phyloP scores from a whole-genome alignment of 306 rosid genomes.

The Luffa aegyptiaca region DNA sequence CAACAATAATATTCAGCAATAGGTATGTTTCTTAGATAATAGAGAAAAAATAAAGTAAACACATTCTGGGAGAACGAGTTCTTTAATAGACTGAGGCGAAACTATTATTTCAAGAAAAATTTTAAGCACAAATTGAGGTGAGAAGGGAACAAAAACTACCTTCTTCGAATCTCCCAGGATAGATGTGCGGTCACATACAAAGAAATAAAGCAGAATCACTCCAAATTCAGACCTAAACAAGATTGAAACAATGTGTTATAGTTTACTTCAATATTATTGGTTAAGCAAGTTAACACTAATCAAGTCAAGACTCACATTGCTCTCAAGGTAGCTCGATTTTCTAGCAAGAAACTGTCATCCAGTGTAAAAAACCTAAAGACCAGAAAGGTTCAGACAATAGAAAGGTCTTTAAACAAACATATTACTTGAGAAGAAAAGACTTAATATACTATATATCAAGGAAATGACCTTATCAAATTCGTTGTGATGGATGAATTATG shows the following conservation, averaged over 20 bases:
- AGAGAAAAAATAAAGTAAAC: not conserved
- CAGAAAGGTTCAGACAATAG: conserved; percentile 20
- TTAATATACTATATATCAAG: conserved; percentile 3
- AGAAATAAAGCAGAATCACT: conserved; percentile 70
- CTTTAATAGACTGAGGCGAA: not conserved
- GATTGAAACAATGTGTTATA: not conserved
- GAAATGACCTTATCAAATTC: conserved; percentile 65
- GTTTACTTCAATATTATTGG: conserved; percentile 1
- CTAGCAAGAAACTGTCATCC: conserved; percentile 86
- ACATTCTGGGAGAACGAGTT: not conserved
- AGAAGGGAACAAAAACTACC: conserved; percentile 23
- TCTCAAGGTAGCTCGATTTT: conserved; percentile 75
- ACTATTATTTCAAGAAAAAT: not conserved
- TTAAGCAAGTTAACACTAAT: conserved; percentile 19
- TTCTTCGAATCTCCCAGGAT: conserved; percentile 66
- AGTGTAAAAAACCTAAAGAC: conserved; percentile 68
- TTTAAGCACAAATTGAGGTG: not conserved
- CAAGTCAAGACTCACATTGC: conserved; percentile 61
- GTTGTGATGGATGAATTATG: conserved; percentile 52
- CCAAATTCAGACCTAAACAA: conserved; percentile 69
- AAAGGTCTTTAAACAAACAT: conserved; percentile 16
- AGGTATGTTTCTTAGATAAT: not conserved
- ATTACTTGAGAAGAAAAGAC: conserved; percentile 12
- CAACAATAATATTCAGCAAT: not conserved
- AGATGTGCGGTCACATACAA: conserved; percentile 75